Evolutionary conservation across 1,139 yeast genomes (phyloP).

Genomic region (Meyerozyma sp.): DNA sequence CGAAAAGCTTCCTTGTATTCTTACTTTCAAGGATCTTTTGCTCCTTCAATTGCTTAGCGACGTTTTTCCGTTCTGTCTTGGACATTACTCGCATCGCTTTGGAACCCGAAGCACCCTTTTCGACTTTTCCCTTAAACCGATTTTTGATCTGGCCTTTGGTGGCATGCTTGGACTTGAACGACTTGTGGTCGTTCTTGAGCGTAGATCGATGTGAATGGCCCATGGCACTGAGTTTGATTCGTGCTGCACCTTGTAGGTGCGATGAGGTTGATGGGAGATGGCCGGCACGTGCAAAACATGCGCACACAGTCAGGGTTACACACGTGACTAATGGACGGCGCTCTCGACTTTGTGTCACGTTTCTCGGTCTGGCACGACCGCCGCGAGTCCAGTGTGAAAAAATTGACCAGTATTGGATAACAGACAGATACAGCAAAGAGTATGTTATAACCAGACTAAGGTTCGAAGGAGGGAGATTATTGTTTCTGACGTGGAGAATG

Average conservation of each 20-base stretch:
- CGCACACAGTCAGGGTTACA: constrained; percentile 4
- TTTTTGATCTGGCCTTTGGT: constrained; percentile 86
- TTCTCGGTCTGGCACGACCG: constrained; percentile 2
- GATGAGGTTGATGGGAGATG: constrained; percentile 4
- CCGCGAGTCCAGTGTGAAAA: background rate
- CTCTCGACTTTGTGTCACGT: background rate
- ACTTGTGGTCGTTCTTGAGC: constrained; percentile 76
- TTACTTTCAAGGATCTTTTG: constrained; percentile 58
- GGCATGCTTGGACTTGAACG: constrained; percentile 87
- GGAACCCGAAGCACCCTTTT: constrained; percentile 36
- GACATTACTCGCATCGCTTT: constrained; percentile 41
- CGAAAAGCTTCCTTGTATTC: constrained; percentile 51
- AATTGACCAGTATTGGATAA: background rate
- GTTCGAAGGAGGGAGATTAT: background rate
- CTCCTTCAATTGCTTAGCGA: constrained; percentile 71
- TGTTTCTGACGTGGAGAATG: background rate
- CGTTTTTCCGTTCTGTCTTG: constrained; percentile 73
- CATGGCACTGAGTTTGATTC: constrained; percentile 29
- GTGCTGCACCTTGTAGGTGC: constrained; percentile 6
- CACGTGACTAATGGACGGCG: background rate
- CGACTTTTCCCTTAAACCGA: constrained; percentile 81
- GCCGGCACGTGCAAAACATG: constrained; percentile 5
- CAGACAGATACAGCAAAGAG: constrained; percentile 1
- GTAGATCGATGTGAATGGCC: constrained; percentile 82
- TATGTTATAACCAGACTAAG: background rate